A percentile compares a stretch with the other conserved stretches of the same genome.
These are phyloP conservation scores for Termitomyces sp. DNA, from an alignment of 768 basidiomycete species.

Conservation along the genomic window DNA sequence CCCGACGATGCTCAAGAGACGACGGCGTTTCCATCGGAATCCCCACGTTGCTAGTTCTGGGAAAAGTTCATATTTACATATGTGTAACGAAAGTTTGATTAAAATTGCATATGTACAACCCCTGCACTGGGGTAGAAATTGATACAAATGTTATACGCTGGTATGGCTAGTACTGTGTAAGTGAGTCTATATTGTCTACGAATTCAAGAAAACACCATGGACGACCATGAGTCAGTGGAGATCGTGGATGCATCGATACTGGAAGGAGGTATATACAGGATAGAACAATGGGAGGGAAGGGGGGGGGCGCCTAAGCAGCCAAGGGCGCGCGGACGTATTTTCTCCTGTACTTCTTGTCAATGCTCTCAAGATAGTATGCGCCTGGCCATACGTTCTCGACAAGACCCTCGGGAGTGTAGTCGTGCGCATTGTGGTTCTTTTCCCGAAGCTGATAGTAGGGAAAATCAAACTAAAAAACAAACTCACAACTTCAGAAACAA, in stretches of 20 bases:
- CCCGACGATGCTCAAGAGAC: constrained; percentile 14
- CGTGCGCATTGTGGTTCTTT: constrained; percentile 88
- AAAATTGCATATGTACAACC: constrained; percentile 10
- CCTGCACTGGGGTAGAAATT: neutral
- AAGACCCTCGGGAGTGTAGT: constrained; percentile 81
- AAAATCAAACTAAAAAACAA: constrained; percentile 2
- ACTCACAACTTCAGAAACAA: constrained; percentile 6
- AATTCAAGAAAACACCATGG: neutral
- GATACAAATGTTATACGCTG: constrained; percentile 10
- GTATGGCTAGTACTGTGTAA: constrained; percentile 3
- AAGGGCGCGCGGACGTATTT: constrained; percentile 62
- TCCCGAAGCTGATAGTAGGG: constrained; percentile 71
- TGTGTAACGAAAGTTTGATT: neutral
- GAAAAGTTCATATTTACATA: neutral
- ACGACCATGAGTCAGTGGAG: constrained; percentile 3
- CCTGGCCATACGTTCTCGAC: constrained; percentile 94
- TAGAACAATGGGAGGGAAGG: neutral
- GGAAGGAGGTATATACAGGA: constrained; percentile 11
- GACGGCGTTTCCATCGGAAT: neutral
- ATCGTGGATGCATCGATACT: neutral
- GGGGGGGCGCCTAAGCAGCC: constrained; percentile 33
- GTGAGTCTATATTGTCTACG: constrained; percentile 13
- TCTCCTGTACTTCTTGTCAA: constrained; percentile 89
- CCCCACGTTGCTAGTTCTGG: neutral
- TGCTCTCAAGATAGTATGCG: constrained; percentile 84